Conservation (phyloP, 2,329 filamentous ascomycete species). For the Hypomyces rosellus region DNA sequence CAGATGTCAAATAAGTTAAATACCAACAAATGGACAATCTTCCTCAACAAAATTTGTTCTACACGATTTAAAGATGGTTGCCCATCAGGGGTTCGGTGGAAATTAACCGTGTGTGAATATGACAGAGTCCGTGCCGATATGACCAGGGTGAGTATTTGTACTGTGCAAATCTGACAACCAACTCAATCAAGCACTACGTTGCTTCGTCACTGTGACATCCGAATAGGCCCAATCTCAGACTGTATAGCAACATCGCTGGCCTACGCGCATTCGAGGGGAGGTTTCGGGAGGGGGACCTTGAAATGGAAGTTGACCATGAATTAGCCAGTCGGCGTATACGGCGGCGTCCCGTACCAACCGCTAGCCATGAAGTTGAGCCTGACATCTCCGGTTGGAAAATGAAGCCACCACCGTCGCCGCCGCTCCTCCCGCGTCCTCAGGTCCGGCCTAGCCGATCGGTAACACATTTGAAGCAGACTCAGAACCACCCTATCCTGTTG, state of each 20-base stretch:
- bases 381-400: not conserved
- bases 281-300: not conserved
- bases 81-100: too few species aligned
- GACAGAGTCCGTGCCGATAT: not conserved
- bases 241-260: too few species aligned
- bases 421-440: not conserved
- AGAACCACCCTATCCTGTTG: not conserved
- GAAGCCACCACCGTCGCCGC: not conserved
- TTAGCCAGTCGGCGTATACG: not conserved
- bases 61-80: too few species aligned
- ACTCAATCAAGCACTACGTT: too few species aligned
- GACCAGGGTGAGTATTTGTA: too few species aligned
- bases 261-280: not conserved
- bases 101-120: too few species aligned
- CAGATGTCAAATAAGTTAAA: not conserved
- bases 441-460: conserved; percentile 15
- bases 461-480: conserved; percentile 5
- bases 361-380: not conserved
- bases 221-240: too few species aligned
- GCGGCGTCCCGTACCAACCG: conserved; percentile 7
- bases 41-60: too few species aligned
- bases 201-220: too few species aligned
- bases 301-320: not conserved
- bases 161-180: too few species aligned
- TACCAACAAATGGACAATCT: not conserved